phyloP scores from a whole-genome alignment of 192 early-diverging fungal genomes.

The Pilobolus umbonatus region DNA sequence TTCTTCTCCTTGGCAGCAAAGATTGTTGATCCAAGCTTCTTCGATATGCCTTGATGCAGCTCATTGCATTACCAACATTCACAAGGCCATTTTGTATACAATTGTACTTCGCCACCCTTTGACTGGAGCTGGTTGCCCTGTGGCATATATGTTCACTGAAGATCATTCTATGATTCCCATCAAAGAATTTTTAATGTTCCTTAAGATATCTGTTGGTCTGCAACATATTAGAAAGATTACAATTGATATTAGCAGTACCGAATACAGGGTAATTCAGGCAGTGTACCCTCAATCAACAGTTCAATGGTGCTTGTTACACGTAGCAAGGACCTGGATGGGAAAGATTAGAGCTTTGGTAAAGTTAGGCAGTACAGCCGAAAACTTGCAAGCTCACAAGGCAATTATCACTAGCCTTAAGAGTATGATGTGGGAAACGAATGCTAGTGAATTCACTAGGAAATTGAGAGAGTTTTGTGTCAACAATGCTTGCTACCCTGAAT shows the following conservation, averaged over 20 bases:
- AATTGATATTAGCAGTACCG: neutral
- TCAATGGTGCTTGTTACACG: neutral
- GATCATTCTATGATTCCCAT: neutral
- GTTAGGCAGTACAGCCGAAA: neutral
- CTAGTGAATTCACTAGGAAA: neutral
- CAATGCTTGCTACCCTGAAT: neutral
- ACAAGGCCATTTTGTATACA: neutral
- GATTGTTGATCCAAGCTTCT: neutral
- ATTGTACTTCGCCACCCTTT: neutral
- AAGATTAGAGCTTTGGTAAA: neutral
- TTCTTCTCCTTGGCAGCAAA: conserved; percentile 1
- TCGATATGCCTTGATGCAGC: neutral
- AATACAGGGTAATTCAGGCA: neutral
- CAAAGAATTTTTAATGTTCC: neutral
- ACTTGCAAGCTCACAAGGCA: neutral
- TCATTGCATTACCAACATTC: neutral
- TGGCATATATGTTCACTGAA: neutral
- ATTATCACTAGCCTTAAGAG: neutral
- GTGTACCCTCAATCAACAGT: neutral
- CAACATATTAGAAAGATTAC: neutral
- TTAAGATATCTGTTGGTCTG: neutral
- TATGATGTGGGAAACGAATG: neutral
- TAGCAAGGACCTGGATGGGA: neutral
- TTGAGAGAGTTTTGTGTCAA: neutral
- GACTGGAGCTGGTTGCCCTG: neutral